These are phyloP conservation scores for Purpureocillium takamizusanense DNA, from an alignment of 2,329 filamentous ascomycete genomes.

Conservation along the genomic window DNA sequence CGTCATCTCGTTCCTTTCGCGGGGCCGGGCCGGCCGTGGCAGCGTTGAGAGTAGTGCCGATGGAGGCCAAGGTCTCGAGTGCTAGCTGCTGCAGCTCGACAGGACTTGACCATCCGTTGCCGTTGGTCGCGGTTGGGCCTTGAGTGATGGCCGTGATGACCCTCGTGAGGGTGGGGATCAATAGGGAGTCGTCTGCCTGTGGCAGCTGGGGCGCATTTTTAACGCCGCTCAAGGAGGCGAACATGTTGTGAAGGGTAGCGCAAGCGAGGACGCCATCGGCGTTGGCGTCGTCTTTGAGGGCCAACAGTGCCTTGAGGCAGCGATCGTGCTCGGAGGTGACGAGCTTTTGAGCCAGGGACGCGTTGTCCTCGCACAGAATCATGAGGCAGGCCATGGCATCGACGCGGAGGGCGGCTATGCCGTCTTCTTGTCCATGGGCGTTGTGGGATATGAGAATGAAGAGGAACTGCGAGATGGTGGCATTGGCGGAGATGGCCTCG, in stretches of 20 bases:
- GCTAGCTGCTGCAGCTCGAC: constrained; percentile 43
- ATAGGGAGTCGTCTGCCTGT: constrained; percentile 21
- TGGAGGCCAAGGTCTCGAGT: constrained; percentile 54
- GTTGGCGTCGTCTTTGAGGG: constrained; percentile 36
- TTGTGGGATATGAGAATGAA: constrained; percentile 47
- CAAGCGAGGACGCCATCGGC: constrained; percentile 47
- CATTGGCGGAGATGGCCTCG: constrained; percentile 39
- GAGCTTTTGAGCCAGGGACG: constrained; percentile 41
- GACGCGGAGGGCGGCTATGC: constrained; percentile 29
- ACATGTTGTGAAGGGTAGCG: constrained; percentile 54
- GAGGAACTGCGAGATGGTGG: constrained; percentile 42
- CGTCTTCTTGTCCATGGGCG: constrained; percentile 31
- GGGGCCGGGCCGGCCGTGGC: constrained; percentile 28
- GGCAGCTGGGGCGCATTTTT: constrained; percentile 12
- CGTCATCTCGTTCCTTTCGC: constrained; percentile 16
- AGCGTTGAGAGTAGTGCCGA: constrained; percentile 49
- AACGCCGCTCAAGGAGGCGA: constrained; percentile 28
- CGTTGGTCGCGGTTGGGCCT: constrained; percentile 17
- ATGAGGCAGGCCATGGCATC: constrained; percentile 47
- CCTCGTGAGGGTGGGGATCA: constrained; percentile 27
- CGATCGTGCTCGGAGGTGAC: constrained; percentile 35
- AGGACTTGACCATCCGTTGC: constrained; percentile 28
- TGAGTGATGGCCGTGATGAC: constrained; percentile 17
- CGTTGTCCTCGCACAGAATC: constrained; percentile 52
- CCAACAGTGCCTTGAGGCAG: constrained; percentile 40